Percentiles rank a stretch among this genome's conserved stretches.
phyloP scores from a whole-genome alignment of 2,329 filamentous ascomycete genomes.

The Aspergillus sp. region DNA sequence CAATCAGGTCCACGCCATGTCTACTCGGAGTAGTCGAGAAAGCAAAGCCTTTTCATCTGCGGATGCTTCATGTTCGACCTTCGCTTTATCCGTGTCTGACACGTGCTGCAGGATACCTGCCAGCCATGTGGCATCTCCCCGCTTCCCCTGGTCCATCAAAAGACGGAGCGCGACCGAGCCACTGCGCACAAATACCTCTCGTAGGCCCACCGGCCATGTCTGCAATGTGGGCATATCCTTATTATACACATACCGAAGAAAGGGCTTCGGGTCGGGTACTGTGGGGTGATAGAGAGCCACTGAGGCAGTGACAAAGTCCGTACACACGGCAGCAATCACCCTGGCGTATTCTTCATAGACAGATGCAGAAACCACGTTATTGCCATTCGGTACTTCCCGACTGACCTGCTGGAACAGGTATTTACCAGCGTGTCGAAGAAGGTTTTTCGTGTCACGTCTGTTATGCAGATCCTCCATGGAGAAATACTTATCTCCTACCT shows the following conservation, averaged over 20 bases:
- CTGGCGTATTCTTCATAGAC: conserved; percentile 38
- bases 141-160: conserved; percentile 34
- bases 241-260: conserved; percentile 31
- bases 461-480: conserved; percentile 11
- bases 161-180: conserved; percentile 43
- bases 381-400: conserved; percentile 22
- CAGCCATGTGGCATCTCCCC: conserved; percentile 32
- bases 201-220: conserved; percentile 21
- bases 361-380: conserved; percentile 28
- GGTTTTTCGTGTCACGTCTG: conserved; percentile 13
- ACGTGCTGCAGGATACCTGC: conserved; percentile 36
- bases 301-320: conserved; percentile 29
- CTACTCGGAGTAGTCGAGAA: conserved; percentile 19
- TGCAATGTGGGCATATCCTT: conserved; percentile 24
- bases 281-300: conserved; percentile 43
- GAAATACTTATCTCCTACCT: conserved; percentile 26
- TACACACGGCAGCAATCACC: conserved; percentile 26
- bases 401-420: conserved; percentile 30
- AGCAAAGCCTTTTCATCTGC: conserved; percentile 29
- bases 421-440: conserved; percentile 28
- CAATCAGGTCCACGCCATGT: conserved; percentile 24
- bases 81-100: conserved; percentile 27
- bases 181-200: conserved; percentile 34
- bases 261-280: conserved; percentile 33
- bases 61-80: conserved; percentile 16